Evolutionary conservation across 345 rosid species (phyloP), one percentile per base, ranked within the genome.

Genomic region (Gossypium herbaceum): DNA sequence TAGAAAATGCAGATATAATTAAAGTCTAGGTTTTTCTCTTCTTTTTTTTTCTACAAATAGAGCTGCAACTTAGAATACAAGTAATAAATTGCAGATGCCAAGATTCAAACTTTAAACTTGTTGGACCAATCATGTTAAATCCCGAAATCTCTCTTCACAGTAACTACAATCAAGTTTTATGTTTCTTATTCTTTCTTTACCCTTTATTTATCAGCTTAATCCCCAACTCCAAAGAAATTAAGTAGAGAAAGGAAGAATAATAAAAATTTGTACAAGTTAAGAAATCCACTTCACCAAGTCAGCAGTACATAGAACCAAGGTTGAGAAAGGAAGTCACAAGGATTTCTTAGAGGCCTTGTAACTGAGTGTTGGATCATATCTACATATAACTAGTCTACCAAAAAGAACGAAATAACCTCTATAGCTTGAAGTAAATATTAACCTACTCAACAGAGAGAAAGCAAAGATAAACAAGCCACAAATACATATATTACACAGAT

Each of bases 301-400:
- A 80, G 83, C 52, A 79, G 59, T 80, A 78, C 85, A 83, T 83
- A 8, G 39, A 82, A 75, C 47, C 79, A 68, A 60, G 78, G 81
- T 81, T 81, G 17, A 78, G 63, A 72, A 43, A 64, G 62, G 58
- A 74, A 63, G 78, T 61, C 78, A 60, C 52, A 51, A 4, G 76
- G 27, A 45, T 15, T 62, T 76, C 77, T 52, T 71, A 44, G 50
- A 62, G 17, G 82, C 79, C 71, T 74, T 10, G 70, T 67, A 57
- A 48, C 81, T 79, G 63, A 47, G 83, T 79, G 74, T 72, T 19
- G 24, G 74, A 77, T 25, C 60, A 19, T 85, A 81, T 83, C 79
- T 83, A 85, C 86, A 81, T 51, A 55, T 55, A 43, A 63, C 82
- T 83, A 80, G 19, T 72, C 85, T 81, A 81, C 83, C 79, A 79